A percentile compares a stretch with the other conserved stretches of the same genome.
phyloP scores from a whole-genome alignment of 176 grass and related monocot genomes.

The Oryza meridionalis region DNA sequence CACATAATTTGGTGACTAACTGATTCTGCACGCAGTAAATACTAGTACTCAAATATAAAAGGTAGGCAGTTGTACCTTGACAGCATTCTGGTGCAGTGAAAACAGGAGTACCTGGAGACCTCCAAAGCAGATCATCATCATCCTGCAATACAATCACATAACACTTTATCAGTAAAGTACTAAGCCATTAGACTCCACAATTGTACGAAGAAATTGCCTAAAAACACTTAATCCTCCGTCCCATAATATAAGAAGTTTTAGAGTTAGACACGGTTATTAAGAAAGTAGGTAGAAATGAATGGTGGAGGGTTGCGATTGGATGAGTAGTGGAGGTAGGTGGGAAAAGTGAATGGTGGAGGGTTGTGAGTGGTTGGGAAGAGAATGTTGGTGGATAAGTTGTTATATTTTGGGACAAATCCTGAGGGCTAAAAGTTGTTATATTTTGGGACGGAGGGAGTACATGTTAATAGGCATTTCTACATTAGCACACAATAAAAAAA shows the following conservation, averaged over 20 bases:
- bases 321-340: too few relatives aligned
- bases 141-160: constrained; percentile 58
- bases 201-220: not conserved
- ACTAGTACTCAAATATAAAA: constrained; percentile 12
- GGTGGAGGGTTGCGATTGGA: too few relatives aligned
- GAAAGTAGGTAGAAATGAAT: too few relatives aligned
- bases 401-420: too few relatives aligned
- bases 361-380: too few relatives aligned
- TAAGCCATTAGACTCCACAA: not conserved
- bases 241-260: too few relatives aligned
- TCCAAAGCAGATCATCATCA: constrained; percentile 79
- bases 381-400: too few relatives aligned
- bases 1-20: not conserved
- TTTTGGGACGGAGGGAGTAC: too few relatives aligned
- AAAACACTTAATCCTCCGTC: not conserved
- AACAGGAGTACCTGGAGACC: constrained; percentile 89
- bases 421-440: too few relatives aligned
- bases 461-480: not conserved
- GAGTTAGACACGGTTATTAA: too few relatives aligned
- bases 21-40: not conserved
- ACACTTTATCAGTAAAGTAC: constrained; percentile 3
- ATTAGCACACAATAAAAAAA: constrained; percentile 10
- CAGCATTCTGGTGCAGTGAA: constrained; percentile 94
- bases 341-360: too few relatives aligned
- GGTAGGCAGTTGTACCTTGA: constrained; percentile 57